A percentile compares a stretch with the other conserved stretches of the same genome.
Evolutionary conservation across 176 grass and related monocot genomes (phyloP).

Genomic region (Tillandsia leiboldiana): DNA sequence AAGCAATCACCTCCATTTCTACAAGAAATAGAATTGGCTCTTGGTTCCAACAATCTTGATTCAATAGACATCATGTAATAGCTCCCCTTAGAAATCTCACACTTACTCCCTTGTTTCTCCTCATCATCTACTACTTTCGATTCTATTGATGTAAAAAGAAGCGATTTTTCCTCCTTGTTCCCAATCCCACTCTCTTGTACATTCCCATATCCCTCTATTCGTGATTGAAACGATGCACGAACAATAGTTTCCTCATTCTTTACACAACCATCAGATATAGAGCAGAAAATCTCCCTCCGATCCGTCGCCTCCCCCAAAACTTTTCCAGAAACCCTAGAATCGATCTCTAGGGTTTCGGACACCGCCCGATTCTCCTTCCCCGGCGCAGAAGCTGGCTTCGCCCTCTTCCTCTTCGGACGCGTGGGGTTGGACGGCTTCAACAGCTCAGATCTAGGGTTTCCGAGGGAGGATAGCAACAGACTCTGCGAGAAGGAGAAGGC

Average conservation of each 20-base stretch:
- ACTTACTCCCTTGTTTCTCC: constrained; percentile 5
- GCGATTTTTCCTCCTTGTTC: constrained; percentile 10
- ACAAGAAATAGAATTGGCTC: background rate
- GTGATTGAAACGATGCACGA: constrained; percentile 4
- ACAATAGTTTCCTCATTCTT: background rate
- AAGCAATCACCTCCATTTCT: background rate
- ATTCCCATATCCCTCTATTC: background rate
- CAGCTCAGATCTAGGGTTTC: constrained; percentile 17
- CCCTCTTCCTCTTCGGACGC: constrained; percentile 36
- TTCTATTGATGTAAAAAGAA: background rate
- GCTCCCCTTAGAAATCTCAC: background rate
- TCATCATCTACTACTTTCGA: constrained; percentile 1
- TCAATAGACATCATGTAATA: constrained; percentile 21
- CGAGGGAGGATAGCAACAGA: constrained; percentile 13
- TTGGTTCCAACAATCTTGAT: constrained; percentile 27
- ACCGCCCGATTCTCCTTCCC: constrained; percentile 46
- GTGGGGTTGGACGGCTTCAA: constrained; percentile 30
- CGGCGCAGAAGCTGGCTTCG: constrained; percentile 3
- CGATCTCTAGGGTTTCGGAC: background rate
- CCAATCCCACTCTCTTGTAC: background rate
- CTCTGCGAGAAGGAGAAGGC: constrained; percentile 11
- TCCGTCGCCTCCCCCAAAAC: background rate
- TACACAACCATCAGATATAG: background rate
- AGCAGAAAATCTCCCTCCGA: background rate
- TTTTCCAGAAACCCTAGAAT: background rate